Evolutionary conservation across 805 yeast genomes (phyloP), one percentile per base, ranked within the genome.

Genomic region (Soucietia sequanensis): DNA sequence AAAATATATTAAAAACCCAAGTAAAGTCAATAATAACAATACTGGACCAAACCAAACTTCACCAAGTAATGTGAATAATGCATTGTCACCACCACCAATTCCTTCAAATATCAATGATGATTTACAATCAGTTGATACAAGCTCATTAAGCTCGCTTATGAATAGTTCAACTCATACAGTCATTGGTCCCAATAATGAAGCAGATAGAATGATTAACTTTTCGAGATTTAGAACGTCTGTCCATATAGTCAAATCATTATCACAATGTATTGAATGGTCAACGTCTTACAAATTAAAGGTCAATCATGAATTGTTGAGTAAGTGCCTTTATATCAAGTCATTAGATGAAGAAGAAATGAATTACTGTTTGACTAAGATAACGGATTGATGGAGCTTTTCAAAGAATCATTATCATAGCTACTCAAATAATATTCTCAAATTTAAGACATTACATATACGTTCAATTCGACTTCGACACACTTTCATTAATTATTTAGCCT

Each of bases 191-290:
- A 17, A 16, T 13, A 38, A 41, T 23, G 48, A 24, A 10, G 52
- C 42, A 6, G 71, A 65, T 34, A 65, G 61, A 36, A 46, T 85
- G 34, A 72, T 91, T 42, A 89, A 90, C 54, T 81, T 90, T 52
- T 80, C 84, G 31, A 83, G 88, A 45, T 85, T 84, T 60, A 71
- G 82, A 41, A 79, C 82, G 3, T 73, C 87, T 6, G 88, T 95
- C 4, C 76, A 78, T 41, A 80, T 88, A 31, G 87, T 87, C 23
- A 83, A 84, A 54, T 78, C 81, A 7, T 72, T 90, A 37, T 74
- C 88, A 24, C 85, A 84, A 51, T 77, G 84, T 49, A 86, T 90
- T 33, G 95, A 87, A 50, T 87, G 96, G 89, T 79, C 95, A 0
- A 71, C 71, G 30, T 70, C 82, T 39, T 90, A 88, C 64, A 52